Evolutionary conservation across 495 filamentous ascomycete species (phyloP).

Genomic region (Daldinia childiae): DNA sequence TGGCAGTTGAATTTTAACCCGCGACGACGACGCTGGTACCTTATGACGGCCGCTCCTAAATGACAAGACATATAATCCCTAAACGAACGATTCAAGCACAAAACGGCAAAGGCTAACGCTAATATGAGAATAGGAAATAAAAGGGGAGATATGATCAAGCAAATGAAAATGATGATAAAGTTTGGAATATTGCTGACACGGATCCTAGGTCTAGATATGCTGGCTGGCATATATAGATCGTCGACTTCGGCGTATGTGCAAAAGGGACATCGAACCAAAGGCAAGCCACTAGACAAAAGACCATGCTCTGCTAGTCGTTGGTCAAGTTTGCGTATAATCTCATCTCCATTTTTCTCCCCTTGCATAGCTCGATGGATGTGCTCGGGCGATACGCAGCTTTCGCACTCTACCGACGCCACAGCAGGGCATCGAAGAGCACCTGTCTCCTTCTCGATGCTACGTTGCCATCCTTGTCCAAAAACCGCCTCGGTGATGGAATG

Average conservation of each 20-base stretch:
- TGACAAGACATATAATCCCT: slow-evolving; percentile 46
- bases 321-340: slow-evolving; percentile 76
- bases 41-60: slow-evolving; percentile 61
- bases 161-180: slow-evolving; percentile 53
- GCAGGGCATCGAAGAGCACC: slow-evolving; percentile 84
- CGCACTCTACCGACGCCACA: slow-evolving; percentile 71
- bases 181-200: slow-evolving; percentile 57
- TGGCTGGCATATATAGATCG: slow-evolving; percentile 71
- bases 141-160: slow-evolving; percentile 60
- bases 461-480: slow-evolving; percentile 90
- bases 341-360: slow-evolving; percentile 70
- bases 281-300: slow-evolving; percentile 73
- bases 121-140: slow-evolving; percentile 61
- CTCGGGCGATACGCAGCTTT: slow-evolving; percentile 72
- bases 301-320: slow-evolving; percentile 77
- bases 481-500: slow-evolving; percentile 82
- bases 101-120: slow-evolving; percentile 49
- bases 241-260: slow-evolving; percentile 91
- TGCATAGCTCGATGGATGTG: slow-evolving; percentile 77
- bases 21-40: slow-evolving; percentile 68
- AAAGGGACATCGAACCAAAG: slow-evolving; percentile 87
- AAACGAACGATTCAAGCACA: slow-evolving; percentile 49
- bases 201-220: slow-evolving; percentile 57
- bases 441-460: slow-evolving; percentile 74
- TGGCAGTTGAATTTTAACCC: slow-evolving; percentile 79